These are phyloP conservation scores for Babesia ovis DNA, from an alignment of 169 alveolate genomes.

Conservation along the genomic window DNA sequence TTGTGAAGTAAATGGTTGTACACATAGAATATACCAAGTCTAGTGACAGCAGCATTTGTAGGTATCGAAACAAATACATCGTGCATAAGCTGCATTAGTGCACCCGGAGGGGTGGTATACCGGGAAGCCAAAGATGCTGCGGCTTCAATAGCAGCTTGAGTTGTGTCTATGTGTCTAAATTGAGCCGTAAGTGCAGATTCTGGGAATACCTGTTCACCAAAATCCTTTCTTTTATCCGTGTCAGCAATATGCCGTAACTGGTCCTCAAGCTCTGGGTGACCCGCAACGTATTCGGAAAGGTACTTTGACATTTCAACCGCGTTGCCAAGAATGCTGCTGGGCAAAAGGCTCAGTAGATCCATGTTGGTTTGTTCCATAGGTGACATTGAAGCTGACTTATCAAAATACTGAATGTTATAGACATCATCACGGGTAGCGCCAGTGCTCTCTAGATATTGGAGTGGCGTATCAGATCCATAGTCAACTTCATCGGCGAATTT, in stretches of 20 bases:
- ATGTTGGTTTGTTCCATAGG: background rate
- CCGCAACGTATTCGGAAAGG: conserved; percentile 51
- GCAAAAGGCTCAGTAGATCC: conserved; percentile 20
- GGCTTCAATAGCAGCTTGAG: conserved; percentile 54
- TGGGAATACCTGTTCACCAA: conserved; percentile 61
- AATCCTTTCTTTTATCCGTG: conserved; percentile 29
- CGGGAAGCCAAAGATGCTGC: conserved; percentile 36
- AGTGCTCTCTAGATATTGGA: background rate
- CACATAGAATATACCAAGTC: conserved; percentile 66
- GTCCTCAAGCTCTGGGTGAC: conserved; percentile 35
- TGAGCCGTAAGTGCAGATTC: conserved; percentile 30
- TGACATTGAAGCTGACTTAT: background rate
- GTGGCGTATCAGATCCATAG: background rate
- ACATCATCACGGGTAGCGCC: background rate
- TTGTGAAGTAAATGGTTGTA: conserved; percentile 65
- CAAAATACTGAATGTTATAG: background rate
- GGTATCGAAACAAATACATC: conserved; percentile 63
- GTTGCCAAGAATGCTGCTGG: conserved; percentile 29
- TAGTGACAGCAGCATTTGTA: conserved; percentile 18
- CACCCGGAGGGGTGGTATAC: conserved; percentile 64
- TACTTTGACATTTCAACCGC: conserved; percentile 50
- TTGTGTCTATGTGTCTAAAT: conserved; percentile 51
- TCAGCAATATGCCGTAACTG: conserved; percentile 19
- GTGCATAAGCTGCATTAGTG: conserved; percentile 56
- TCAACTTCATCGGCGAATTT: background rate